Evolutionary conservation across 306 rosid species (phyloP).

Genomic region (Vigna reflexopilosa): DNA sequence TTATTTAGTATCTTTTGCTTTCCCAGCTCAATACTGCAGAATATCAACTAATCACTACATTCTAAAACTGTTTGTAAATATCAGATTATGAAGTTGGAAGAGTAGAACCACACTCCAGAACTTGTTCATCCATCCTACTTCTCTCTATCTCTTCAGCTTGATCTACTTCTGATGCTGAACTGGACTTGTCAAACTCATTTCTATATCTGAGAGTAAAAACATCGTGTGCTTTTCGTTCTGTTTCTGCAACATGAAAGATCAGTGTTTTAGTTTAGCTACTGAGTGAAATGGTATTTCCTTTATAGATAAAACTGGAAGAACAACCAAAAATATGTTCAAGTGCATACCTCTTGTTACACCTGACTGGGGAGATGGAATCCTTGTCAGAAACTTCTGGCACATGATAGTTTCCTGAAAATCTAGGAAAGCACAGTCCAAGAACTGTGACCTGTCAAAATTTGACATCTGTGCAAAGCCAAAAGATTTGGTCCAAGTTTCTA

Average conservation of each 20-base stretch:
- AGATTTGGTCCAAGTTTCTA: slow-evolving; percentile 78
- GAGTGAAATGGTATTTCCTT: background rate
- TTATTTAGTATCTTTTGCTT: background rate
- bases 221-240: slow-evolving; percentile 20
- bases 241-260: slow-evolving; percentile 48
- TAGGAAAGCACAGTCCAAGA: slow-evolving; percentile 72
- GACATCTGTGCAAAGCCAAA: slow-evolving; percentile 79
- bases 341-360: slow-evolving; percentile 54
- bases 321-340: slow-evolving; percentile 32
- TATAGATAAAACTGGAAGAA: background rate
- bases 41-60: background rate
- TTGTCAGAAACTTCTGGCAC: slow-evolving; percentile 79
- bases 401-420: slow-evolving; percentile 73
- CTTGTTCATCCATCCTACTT: slow-evolving; percentile 37
- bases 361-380: slow-evolving; percentile 43
- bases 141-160: slow-evolving; percentile 52
- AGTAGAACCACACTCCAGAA: slow-evolving; percentile 50
- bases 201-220: slow-evolving; percentile 34
- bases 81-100: slow-evolving; percentile 7
- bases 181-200: slow-evolving; percentile 45
- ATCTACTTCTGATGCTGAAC: slow-evolving; percentile 58
- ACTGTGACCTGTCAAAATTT: slow-evolving; percentile 61
- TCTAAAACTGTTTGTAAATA: background rate
- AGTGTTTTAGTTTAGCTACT: slow-evolving; percentile 7
- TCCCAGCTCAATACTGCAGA: background rate